Base-by-base conservation (phyloP, 2,329 filamentous ascomycete species). In the Dryadomyces quercivorus region DNA sequence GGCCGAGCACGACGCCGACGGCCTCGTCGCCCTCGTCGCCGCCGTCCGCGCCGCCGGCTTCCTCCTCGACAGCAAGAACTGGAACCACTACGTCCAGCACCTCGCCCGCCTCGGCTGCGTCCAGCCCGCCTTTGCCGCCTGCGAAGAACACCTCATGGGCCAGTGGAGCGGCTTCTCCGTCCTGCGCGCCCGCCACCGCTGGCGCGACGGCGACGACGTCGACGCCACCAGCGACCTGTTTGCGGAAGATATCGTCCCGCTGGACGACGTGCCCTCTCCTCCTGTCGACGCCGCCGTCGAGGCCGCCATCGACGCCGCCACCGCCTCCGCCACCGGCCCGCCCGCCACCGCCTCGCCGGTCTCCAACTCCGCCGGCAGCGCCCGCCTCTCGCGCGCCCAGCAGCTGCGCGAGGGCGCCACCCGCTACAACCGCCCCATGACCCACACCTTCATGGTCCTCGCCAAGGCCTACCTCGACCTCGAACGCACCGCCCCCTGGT, bases 61-160 rank as follows among this genome's bases (percentile, higher is more conserved):
- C 70, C 71, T 73, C 31, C 69, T 96, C 55, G 84, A 88, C 63
- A 84, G 80, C 64, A 77, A 77, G 61, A 90, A 88, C 61, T 95
- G 89, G 89, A 93, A 95, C 65, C 75, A 78, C 51, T 83, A 87
- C 59, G 76, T 95, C 54, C 80, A 85, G 61, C 69, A 76, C 51
- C 79, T 96, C 31, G 80, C 82, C 22, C 71, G 74, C 15, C 73
- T 81, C 53, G 75, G 77, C 48, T 74, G 77, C 48, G 76, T 78
- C 61, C 69, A 80, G 50, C 74, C 84, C 20, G 90, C 90, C 42
- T 95, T 93, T 68, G 65, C 71, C 21, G 69, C 84, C 52, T 92
- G 87, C 64, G 92, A 97, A 70, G 70, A 75, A 26, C 80, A 81
- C 57, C 82, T 97, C 54, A 94, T 95, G 78, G 76, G 79, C 1